These are phyloP conservation scores for Asterochloris sp. DNA, from an alignment of 139 green algal species.

Conservation along the genomic window DNA sequence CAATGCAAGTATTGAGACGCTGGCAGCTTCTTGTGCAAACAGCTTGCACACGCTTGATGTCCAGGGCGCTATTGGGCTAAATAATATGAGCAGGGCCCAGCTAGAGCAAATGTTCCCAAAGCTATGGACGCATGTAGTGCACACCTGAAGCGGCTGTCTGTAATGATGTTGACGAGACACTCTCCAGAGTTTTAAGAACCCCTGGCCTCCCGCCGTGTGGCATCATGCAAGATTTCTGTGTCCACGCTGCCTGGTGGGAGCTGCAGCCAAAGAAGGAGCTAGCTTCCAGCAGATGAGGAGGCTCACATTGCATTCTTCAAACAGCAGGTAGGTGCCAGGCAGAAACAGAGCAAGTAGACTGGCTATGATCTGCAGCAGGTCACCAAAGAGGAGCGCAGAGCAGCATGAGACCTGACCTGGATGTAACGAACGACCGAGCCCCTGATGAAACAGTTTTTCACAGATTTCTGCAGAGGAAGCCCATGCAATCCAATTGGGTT, in stretches of 20 bases:
- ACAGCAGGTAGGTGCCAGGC: background rate
- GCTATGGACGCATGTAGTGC: slow-evolving; percentile 1
- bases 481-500: background rate
- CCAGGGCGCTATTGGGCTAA: slow-evolving; percentile 15
- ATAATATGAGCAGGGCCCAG: background rate
- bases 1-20: slow-evolving; percentile 12
- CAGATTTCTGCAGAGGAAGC: slow-evolving; percentile 67
- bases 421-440: slow-evolving; percentile 97
- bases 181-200: slow-evolving; percentile 24
- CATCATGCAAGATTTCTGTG: slow-evolving; percentile 95
- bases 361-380: background rate
- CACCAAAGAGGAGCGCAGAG: background rate
- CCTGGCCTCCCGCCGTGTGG: slow-evolving; percentile 86
- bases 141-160: slow-evolving; percentile 8
- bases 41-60: slow-evolving; percentile 24
- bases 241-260: slow-evolving; percentile 90
- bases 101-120: slow-evolving; percentile 2
- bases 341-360: background rate
- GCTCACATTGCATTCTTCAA: background rate
- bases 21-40: background rate
- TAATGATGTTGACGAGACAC: background rate
- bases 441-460: slow-evolving; percentile 97
- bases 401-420: slow-evolving; percentile 41
- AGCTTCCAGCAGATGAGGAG: background rate
- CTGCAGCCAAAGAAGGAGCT: slow-evolving; percentile 38